Evolutionary conservation across 208 protist species (phyloP).

Genomic region (Trypanosoma avium): DNA sequence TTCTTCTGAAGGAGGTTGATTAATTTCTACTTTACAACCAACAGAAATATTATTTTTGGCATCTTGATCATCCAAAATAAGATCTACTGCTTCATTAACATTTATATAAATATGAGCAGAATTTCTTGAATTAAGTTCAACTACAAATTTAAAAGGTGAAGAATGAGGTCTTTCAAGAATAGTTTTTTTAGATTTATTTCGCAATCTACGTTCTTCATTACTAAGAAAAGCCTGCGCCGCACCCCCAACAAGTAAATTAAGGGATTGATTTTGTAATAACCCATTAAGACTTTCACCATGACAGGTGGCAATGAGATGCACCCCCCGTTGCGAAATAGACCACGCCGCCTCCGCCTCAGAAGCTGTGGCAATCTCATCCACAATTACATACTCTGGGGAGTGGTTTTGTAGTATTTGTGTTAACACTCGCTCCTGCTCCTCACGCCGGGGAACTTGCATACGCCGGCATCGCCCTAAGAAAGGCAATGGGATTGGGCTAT

Average conservation of each 20-base stretch:
- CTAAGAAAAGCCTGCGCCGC: slow-evolving; percentile 86
- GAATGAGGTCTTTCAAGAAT: slow-evolving; percentile 76
- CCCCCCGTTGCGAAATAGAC: slow-evolving; percentile 87
- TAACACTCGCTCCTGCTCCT: slow-evolving; percentile 78
- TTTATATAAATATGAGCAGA: slow-evolving; percentile 70
- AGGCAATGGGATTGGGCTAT: slow-evolving; percentile 80
- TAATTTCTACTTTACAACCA: slow-evolving; percentile 40
- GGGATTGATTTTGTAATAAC: slow-evolving; percentile 85
- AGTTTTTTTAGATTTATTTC: slow-evolving; percentile 84
- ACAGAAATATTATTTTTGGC: slow-evolving; percentile 45
- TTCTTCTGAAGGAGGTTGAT: slow-evolving; percentile 35
- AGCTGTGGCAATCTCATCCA: slow-evolving; percentile 90
- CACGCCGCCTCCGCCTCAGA: slow-evolving; percentile 81
- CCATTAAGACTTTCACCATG: slow-evolving; percentile 81
- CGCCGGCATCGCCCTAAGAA: slow-evolving; percentile 88
- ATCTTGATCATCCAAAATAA: slow-evolving; percentile 75
- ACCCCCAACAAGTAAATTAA: slow-evolving; percentile 90
- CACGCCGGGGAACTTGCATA: slow-evolving; percentile 77
- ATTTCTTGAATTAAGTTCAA: slow-evolving; percentile 69
- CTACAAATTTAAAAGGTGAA: slow-evolving; percentile 79
- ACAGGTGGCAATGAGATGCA: slow-evolving; percentile 86
- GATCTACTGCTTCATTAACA: slow-evolving; percentile 82
- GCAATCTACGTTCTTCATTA: slow-evolving; percentile 77
- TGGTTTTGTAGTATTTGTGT: slow-evolving; percentile 94
- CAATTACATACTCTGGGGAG: slow-evolving; percentile 90